Percentiles rank a stretch among this genome's conserved stretches.
phyloP scores from a whole-genome alignment of 2,329 filamentous ascomycete genomes.

The Amylocarpus encephaloides region DNA sequence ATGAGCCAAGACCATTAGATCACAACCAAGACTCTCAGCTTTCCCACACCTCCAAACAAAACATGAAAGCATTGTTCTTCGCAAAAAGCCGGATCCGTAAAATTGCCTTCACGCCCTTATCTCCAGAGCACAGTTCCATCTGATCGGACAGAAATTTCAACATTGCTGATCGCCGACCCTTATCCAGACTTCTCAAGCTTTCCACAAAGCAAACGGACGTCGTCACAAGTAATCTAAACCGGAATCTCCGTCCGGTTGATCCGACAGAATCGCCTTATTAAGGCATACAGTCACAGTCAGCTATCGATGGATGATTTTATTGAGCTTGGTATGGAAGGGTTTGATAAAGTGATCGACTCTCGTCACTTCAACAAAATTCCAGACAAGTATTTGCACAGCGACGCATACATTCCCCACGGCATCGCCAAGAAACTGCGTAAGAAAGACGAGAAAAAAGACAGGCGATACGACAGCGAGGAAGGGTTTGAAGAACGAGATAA shows the following conservation, averaged over 20 bases:
- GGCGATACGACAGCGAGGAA: not conserved
- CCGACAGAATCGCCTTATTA: not conserved
- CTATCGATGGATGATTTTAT: not conserved
- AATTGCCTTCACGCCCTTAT: no score
- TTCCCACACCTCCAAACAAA: no score
- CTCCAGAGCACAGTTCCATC: no score
- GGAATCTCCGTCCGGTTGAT: not conserved
- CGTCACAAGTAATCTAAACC: no score
- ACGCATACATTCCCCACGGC: slow-evolving; percentile 20
- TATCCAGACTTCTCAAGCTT: no score
- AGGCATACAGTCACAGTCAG: not conserved
- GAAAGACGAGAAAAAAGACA: not conserved
- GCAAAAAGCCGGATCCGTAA: no score
- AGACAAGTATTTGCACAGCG: slow-evolving; percentile 15
- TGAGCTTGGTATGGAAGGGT: slow-evolving; percentile 10
- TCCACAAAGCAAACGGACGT: no score
- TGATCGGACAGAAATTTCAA: no score
- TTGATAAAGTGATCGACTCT: slow-evolving; percentile 20
- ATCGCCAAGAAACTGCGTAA: not conserved
- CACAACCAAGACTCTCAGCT: no score
- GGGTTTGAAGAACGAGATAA: not conserved
- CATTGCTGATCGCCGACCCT: no score
- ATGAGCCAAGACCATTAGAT: no score
- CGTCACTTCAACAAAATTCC: slow-evolving; percentile 23
- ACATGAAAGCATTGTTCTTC: no score